A percentile compares a stretch with the other conserved stretches of the same genome.
These are phyloP conservation scores for Fraxinus quadrangulata DNA, from an alignment of 257 asterid species.

Conservation along the genomic window DNA sequence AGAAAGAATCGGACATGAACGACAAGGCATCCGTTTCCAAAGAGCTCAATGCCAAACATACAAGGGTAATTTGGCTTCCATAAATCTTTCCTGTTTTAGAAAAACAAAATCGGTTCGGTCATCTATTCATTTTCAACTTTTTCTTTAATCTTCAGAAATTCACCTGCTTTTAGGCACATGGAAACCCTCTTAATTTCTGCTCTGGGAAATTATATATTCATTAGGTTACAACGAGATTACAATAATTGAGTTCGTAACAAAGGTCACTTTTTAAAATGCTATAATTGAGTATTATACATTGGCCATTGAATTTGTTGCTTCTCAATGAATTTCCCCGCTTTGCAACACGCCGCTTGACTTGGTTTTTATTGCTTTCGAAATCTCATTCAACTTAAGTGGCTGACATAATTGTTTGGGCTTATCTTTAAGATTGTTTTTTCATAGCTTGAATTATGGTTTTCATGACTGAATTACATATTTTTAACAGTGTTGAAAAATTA, in stretches of 20 bases:
- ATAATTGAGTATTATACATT: not conserved
- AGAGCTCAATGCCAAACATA: slow-evolving; percentile 79
- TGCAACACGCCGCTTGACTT: not conserved
- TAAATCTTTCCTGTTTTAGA: not conserved
- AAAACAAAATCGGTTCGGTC: no score
- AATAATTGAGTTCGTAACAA: no score
- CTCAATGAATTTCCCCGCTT: not conserved
- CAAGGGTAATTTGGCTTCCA: slow-evolving; percentile 50
- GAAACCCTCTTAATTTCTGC: not conserved
- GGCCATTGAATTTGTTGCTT: not conserved
- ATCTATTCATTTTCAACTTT: not conserved
- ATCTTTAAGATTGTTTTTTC: not conserved
- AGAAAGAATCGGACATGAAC: slow-evolving; percentile 51
- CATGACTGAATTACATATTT: slow-evolving; percentile 20
- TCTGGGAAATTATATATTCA: not conserved
- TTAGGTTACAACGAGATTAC: not conserved
- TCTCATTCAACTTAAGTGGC: not conserved
- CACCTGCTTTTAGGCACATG: not conserved
- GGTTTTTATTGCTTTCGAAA: not conserved
- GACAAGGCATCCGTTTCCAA: slow-evolving; percentile 80
- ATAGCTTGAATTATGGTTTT: not conserved
- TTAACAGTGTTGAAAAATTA: slow-evolving; percentile 7
- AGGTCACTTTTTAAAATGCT: not conserved
- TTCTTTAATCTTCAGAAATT: not conserved
- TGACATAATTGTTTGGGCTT: not conserved